Evolutionary conservation across 2,329 filamentous ascomycete genomes (phyloP), one percentile per base, ranked within the genome.

Genomic region (Cordyceps pruinosa): DNA sequence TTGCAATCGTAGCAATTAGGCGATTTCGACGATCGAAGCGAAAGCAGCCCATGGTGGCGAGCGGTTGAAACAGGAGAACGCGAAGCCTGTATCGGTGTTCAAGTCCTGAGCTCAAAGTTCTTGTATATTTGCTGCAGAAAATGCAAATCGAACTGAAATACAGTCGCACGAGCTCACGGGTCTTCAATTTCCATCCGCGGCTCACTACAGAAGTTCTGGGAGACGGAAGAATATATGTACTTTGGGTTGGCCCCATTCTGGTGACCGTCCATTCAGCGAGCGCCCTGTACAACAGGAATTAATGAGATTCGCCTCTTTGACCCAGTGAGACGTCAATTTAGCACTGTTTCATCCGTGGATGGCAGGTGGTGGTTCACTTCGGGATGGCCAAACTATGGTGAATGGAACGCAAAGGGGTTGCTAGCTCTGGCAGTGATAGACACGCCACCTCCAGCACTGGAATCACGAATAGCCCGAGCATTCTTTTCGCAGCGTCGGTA

Each of bases 1-100:
- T 78, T 57, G 59, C 68, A 48, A 83, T 80, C 0, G 76, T 76
- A 5, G 69, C 68, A 39, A 72, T 69, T 5, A 83, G 68, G 59
- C 75, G 77, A 56, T 76, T 73, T 65, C 76, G 80, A 34, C 62
- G 64, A 19, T 62, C 65, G 39, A 69, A 35, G 34, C 59, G 64
- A 52, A 65, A 58, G 7, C 30, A 42, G 30, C 37, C 32, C 66
- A 66, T 68, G 19, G 10, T 55, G 19, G 34, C 35, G 45, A 30
- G 39, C 23, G 42, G 23, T 32, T 17, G 35, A 15, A 28, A 13
- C n/a, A 5, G n/a, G 23, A 17, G 8, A 25, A 26, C 3, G 10
- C 28, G 15, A 15, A 37, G 8, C 8, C n/a, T 19, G 9, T 23
- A 9, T 53, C 26, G 26, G n/a, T 32, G 32, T 15, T 42, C 8